These are phyloP conservation scores for Cronartium ribicola DNA, from an alignment of 1,284 basidiomycete species.

Conservation along the genomic window DNA sequence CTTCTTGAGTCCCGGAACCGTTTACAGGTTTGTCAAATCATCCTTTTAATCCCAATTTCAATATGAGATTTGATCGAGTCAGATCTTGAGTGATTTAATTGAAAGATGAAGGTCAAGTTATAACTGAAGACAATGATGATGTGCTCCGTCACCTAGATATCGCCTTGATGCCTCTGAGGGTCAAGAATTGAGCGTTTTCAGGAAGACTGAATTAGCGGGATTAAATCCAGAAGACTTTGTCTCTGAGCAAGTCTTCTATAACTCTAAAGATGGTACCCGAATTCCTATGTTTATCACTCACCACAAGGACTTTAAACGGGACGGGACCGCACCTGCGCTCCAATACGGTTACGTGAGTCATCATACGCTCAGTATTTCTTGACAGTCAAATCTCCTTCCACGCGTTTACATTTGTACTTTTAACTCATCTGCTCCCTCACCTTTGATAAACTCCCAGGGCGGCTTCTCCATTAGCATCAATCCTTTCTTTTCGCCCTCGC, in stretches of 20 bases:
- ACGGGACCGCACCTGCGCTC: slow-evolving; percentile 71
- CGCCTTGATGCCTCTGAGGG: slow-evolving; percentile 48
- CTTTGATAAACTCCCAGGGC: slow-evolving; percentile 60
- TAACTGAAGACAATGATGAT: neutral
- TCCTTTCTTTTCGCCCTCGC: slow-evolving; percentile 67
- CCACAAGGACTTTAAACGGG: slow-evolving; percentile 65
- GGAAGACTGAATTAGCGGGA: slow-evolving; percentile 63
- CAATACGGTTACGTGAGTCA: slow-evolving; percentile 62
- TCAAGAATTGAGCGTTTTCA: slow-evolving; percentile 61
- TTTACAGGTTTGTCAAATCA: slow-evolving; percentile 59
- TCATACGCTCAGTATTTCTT: neutral
- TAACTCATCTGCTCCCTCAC: neutral
- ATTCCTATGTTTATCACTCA: slow-evolving; percentile 83
- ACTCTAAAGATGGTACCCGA: slow-evolving; percentile 72
- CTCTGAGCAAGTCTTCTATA: slow-evolving; percentile 70
- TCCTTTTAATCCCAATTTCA: neutral
- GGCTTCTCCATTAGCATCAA: slow-evolving; percentile 70
- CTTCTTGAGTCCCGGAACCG: slow-evolving; percentile 69
- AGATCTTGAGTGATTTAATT: no score
- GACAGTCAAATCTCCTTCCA: neutral
- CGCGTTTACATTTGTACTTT: neutral
- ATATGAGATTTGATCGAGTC: no score
- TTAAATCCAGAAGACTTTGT: slow-evolving; percentile 68
- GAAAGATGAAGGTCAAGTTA: no score
- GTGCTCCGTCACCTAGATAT: neutral